phyloP scores from a whole-genome alignment of 192 early-diverging fungal genomes.

The Mycoemilia scoparia region DNA sequence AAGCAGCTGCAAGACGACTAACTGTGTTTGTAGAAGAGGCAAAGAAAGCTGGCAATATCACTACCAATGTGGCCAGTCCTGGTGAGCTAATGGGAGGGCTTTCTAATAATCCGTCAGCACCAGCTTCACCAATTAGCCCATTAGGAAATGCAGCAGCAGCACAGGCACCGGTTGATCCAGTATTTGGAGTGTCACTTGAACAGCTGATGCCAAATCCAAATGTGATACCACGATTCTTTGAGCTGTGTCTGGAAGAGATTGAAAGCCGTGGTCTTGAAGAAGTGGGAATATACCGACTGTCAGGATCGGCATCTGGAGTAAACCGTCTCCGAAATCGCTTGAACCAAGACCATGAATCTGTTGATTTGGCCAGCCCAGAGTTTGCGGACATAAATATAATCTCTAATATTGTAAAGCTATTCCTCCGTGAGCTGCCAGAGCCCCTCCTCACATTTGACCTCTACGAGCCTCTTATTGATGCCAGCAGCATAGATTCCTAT shows the following conservation, averaged over 20 bases:
- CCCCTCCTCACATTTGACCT: constrained; percentile 73
- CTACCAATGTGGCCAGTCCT: no score
- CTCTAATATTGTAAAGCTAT: constrained; percentile 82
- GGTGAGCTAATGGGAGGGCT: no score
- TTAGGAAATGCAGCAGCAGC: constrained; percentile 4
- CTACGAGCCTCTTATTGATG: constrained; percentile 66
- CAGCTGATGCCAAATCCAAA: constrained; percentile 38
- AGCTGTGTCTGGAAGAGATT: constrained; percentile 52
- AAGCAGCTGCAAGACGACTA: constrained; percentile 47
- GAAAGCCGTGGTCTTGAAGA: constrained; percentile 54
- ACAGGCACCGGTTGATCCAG: not conserved
- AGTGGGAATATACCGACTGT: constrained; percentile 56
- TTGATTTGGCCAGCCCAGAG: constrained; percentile 36
- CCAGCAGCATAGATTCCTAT: constrained; percentile 43
- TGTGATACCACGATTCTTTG: constrained; percentile 36
- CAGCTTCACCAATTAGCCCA: constrained; percentile 1
- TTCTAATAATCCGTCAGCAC: constrained; percentile 3
- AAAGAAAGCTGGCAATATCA: constrained; percentile 15
- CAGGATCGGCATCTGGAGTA: constrained; percentile 43
- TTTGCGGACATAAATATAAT: constrained; percentile 66
- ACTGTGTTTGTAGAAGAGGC: constrained; percentile 49
- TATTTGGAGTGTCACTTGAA: constrained; percentile 41
- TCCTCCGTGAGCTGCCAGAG: constrained; percentile 84
- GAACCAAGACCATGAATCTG: constrained; percentile 35
- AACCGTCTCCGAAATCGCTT: constrained; percentile 37